Conservation (phyloP, 1,284 basidiomycete genomes). For the Fomitopsis schrenkii region DNA sequence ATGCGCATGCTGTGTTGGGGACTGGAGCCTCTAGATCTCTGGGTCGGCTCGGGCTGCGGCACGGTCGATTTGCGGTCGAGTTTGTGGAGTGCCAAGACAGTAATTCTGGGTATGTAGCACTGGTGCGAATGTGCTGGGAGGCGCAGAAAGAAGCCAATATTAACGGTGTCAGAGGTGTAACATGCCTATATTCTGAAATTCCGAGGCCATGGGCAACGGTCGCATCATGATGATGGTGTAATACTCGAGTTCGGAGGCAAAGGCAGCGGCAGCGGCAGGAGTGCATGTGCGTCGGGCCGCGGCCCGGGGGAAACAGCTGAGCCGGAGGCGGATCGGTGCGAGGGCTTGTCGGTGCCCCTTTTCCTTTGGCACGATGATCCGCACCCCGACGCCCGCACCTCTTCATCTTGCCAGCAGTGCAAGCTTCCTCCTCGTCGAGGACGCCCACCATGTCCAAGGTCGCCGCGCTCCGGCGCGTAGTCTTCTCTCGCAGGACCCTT, state of each 20-base stretch:
- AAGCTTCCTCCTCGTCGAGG: not conserved
- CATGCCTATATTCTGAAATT: too few relatives aligned
- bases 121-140: too few relatives aligned
- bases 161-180: too few relatives aligned
- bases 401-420: not conserved
- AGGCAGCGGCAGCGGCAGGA: not conserved
- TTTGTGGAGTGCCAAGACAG: too few relatives aligned
- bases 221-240: not conserved
- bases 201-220: too few relatives aligned
- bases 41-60: too few relatives aligned
- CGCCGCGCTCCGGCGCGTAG: constrained; percentile 25
- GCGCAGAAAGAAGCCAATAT: too few relatives aligned
- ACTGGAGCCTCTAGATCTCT: too few relatives aligned
- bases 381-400: not conserved
- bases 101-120: too few relatives aligned
- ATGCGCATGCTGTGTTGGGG: too few relatives aligned
- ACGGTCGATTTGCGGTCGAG: too few relatives aligned
- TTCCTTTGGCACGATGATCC: not conserved
- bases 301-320: not conserved
- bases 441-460: constrained; percentile 4
- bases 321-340: not conserved
- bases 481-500: constrained; percentile 53
- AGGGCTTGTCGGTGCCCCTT: not conserved
- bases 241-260: not conserved
- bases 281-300: not conserved